phyloP scores from a whole-genome alignment of 208 protist genomes.

The Trichomonas vaginalis region DNA sequence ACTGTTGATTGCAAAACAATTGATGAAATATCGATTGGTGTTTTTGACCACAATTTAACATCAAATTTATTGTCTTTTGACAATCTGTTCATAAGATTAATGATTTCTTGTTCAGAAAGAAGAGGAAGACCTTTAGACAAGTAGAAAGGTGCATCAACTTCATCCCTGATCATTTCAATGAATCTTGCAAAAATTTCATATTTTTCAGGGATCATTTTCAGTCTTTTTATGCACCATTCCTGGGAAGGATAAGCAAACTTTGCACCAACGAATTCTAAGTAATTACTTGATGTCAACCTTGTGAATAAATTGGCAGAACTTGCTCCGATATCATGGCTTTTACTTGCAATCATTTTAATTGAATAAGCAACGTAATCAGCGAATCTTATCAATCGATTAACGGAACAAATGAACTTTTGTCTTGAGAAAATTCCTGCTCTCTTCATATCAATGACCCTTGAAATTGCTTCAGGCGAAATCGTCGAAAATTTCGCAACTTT shows the following conservation, averaged over 20 bases:
- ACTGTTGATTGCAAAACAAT: neutral
- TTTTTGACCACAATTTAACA: neutral
- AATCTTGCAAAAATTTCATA: neutral
- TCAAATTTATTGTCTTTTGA: neutral
- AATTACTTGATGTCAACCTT: neutral
- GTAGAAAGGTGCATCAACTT: neutral
- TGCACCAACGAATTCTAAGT: neutral
- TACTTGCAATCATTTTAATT: neutral
- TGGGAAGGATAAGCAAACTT: neutral
- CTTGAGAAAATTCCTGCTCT: neutral
- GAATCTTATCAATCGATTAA: neutral
- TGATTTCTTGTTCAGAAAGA: neutral
- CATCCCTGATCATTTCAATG: neutral
- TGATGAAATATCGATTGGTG: neutral
- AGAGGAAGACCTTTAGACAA: neutral
- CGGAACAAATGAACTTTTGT: neutral
- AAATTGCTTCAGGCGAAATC: neutral
- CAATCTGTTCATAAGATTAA: neutral
- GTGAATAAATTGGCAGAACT: neutral
- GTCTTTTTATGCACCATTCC: neutral
- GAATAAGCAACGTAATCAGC: neutral
- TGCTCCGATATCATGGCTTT: neutral
- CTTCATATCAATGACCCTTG: neutral
- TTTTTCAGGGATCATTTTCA: neutral
- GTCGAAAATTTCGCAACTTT: neutral